Conservation (phyloP, 345 rosid genomes). For the Erodium maritimum region DNA sequence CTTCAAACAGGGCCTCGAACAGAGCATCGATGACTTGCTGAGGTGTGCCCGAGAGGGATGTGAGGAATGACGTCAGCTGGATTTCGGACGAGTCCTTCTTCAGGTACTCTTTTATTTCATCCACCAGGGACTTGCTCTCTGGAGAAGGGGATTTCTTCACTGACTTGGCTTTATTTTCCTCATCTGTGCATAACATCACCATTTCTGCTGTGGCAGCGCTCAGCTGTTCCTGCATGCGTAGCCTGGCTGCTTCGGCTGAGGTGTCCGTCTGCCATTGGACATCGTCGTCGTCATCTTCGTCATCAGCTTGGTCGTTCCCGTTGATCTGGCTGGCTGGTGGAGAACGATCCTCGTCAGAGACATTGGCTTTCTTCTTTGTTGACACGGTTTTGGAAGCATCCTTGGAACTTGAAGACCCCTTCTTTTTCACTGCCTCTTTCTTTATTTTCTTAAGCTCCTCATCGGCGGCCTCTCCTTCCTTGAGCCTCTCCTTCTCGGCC, state of each 20-base stretch:
- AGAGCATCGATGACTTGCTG: slow-evolving; percentile 16
- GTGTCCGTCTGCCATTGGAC: slow-evolving; percentile 30
- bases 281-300: slow-evolving; percentile 19
- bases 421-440: slow-evolving; percentile 16
- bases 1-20: slow-evolving; percentile 9
- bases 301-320: slow-evolving; percentile 1
- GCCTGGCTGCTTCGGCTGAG: slow-evolving; percentile 22
- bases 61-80: neutral
- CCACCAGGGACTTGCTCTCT: slow-evolving; percentile 3
- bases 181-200: slow-evolving; percentile 21
- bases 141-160: slow-evolving; percentile 9
- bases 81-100: slow-evolving; percentile 9
- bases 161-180: slow-evolving; percentile 13
- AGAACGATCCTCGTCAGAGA: slow-evolving; percentile 22
- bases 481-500: slow-evolving; percentile 28
- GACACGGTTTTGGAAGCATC: slow-evolving; percentile 12
- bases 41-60: neutral
- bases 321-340: neutral
- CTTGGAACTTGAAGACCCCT: slow-evolving; percentile 10
- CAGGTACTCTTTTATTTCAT: slow-evolving; percentile 9
- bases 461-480: slow-evolving; percentile 28
- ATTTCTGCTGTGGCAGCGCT: slow-evolving; percentile 25
- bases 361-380: slow-evolving; percentile 16
- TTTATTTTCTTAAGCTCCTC: slow-evolving; percentile 21
- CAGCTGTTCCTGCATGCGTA: slow-evolving; percentile 22